Base-by-base conservation (phyloP, 164 flowering plant species). In the Santalum album region DNA sequence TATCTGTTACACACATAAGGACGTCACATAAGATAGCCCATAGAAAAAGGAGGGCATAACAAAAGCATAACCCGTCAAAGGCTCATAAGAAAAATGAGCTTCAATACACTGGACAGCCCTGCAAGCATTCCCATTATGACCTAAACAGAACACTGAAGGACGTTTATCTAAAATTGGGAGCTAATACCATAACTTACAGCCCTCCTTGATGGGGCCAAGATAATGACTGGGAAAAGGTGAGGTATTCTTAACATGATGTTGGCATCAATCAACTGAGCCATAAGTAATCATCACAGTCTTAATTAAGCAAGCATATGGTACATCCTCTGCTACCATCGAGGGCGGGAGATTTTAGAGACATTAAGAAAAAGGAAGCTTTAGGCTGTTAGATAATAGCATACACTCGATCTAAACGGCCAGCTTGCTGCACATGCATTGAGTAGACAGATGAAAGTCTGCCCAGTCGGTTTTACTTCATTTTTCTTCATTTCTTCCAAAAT, bases 401-500 rank as follows among this genome's bases (percentile, higher is more conserved):
- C 96, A 87, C 99, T 69, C 70, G 74, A 74, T 92, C 96, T 52
- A 83, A 25, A 63, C 76, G 80, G 50, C 96, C 96, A 61, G 75
- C 55, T n/a, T 43, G 88, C 76, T 36, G 96, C 96, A 73, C 75
- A 87, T 18, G 96, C 80, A 76, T 83, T 82, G 51, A 92, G 91
- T 35, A 89, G 80, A 71, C 94, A 83, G 25, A 87, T 71, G 66
- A 61, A 92, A 45, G 96, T 89, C 59, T 92, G 95, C 49, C 77
- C 94, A 69, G 75, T 89, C 23, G 96, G 99, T 70, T 87, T 89
- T 74, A 89, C 91, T 49, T 72, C 86, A 63, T 61, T 71, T 54
- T 35, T 69, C 80, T 82, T 92, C 96, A 92, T 92, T 63, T 92
- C 99, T 53, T 89, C 99, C 69, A 86, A 72, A 61, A 83, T 75